Conservation (phyloP, 768 basidiomycete genomes). For the Mycena kentingensis region DNA sequence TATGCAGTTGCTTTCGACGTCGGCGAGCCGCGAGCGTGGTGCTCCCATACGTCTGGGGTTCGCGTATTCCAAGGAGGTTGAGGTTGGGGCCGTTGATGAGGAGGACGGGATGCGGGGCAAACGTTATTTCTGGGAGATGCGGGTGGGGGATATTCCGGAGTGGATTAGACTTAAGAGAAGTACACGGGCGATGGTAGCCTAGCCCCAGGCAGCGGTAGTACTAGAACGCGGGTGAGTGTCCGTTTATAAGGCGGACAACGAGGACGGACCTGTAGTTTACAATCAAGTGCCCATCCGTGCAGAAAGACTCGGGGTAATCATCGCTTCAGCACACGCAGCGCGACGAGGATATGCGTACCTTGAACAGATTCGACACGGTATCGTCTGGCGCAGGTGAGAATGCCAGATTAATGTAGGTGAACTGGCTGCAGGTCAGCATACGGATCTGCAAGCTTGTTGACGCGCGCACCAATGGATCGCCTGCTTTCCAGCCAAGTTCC, state of each 20-base stretch:
- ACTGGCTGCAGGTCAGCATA: constrained; percentile 44
- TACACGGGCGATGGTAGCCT: constrained; percentile 7
- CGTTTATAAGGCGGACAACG: background rate
- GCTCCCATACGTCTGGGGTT: constrained; percentile 22
- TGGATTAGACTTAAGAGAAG: background rate
- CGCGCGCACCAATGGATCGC: constrained; percentile 76
- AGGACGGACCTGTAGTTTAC: constrained; percentile 81
- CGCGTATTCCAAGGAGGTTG: constrained; percentile 24
- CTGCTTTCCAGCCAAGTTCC: constrained; percentile 83
- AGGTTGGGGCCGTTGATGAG: constrained; percentile 26
- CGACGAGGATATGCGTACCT: constrained; percentile 40
- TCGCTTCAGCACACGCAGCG: background rate
- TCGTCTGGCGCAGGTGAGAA: constrained; percentile 86
- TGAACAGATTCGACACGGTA: constrained; percentile 75
- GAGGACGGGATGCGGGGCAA: constrained; percentile 14
- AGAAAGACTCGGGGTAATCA: constrained; percentile 60
- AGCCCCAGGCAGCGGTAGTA: constrained; percentile 69
- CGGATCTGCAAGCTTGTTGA: background rate
- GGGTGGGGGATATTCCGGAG: too few species aligned
- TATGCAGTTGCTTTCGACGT: constrained; percentile 17
- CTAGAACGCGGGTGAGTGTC: constrained; percentile 32
- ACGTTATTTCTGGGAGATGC: too few species aligned
- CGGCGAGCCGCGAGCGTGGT: constrained; percentile 20
- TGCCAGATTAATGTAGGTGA: constrained; percentile 66
- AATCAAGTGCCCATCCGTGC: constrained; percentile 86